Conservation (phyloP, 2,329 filamentous ascomycete species). For the Xylaria sp. region DNA sequence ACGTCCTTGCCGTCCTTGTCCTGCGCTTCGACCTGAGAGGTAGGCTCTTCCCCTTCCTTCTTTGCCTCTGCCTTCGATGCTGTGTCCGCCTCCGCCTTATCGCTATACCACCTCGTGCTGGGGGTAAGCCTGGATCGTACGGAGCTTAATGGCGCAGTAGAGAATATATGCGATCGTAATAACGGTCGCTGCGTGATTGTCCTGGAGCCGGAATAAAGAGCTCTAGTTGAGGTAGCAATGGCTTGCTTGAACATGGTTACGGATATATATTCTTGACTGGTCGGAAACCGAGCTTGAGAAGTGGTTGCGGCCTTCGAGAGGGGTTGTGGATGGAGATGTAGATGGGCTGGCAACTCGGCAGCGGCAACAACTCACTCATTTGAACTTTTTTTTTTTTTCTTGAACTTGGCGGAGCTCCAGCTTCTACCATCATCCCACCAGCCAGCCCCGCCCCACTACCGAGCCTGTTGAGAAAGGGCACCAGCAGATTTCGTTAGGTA, state of each 20-base stretch:
- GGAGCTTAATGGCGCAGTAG: conserved; percentile 41
- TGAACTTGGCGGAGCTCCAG: too few relatives aligned
- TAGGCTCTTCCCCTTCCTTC: conserved; percentile 43
- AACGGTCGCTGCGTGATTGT: conserved; percentile 55
- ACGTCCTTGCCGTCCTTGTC: too few relatives aligned
- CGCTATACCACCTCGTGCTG: conserved; percentile 41
- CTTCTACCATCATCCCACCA: too few relatives aligned
- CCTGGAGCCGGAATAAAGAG: conserved; percentile 34
- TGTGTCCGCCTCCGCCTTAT: conserved; percentile 37
- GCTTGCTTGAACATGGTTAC: conserved; percentile 37
- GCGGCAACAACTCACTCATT: too few relatives aligned
- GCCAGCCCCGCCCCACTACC: too few relatives aligned
- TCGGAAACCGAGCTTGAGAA: not conserved
- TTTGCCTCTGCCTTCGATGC: conserved; percentile 48
- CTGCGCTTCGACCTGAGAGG: conserved; percentile 42
- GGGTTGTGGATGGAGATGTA: conserved; percentile 8
- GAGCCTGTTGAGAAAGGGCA: not conserved
- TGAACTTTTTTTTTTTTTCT: not conserved
- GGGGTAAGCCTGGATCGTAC: conserved; percentile 30
- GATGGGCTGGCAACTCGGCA: conserved; percentile 15
- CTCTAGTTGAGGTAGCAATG: conserved; percentile 35
- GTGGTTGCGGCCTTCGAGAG: conserved; percentile 7
- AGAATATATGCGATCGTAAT: conserved; percentile 48
- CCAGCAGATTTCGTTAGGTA: not conserved
- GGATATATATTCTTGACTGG: not conserved